A percentile compares a stretch with the other conserved stretches of the same genome.
These are phyloP conservation scores for Phaeosphaeriaceae sp. DNA, from an alignment of 2,329 filamentous ascomycete genomes.

Conservation along the genomic window DNA sequence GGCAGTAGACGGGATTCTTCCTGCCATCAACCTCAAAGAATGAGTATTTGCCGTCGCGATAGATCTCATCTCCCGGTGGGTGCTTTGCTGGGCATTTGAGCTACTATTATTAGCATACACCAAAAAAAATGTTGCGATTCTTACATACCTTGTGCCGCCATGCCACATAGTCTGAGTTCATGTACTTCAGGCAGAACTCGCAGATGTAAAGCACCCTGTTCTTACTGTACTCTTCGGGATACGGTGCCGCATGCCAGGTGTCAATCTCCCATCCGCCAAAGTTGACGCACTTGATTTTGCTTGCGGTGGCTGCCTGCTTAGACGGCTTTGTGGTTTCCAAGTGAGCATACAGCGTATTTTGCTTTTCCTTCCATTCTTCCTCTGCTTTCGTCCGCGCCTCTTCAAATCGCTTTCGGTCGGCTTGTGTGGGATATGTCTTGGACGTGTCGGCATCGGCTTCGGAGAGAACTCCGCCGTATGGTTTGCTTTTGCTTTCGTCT, in stretches of 20 bases:
- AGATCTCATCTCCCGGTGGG: conserved; percentile 96
- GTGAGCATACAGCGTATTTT: conserved; percentile 71
- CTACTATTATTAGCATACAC: conserved; percentile 37
- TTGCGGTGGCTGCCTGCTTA: conserved; percentile 84
- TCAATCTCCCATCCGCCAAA: conserved; percentile 98
- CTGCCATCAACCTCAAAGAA: conserved; percentile 98
- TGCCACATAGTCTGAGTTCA: conserved; percentile 98
- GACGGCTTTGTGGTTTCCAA: conserved; percentile 59
- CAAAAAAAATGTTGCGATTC: not conserved
- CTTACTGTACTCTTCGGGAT: conserved; percentile 96
- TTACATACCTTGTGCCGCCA: conserved; percentile 84
- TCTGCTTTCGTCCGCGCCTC: conserved; percentile 90
- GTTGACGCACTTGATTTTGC: conserved; percentile 98
- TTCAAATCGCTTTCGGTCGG: conserved; percentile 87
- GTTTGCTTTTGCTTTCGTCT: conserved; percentile 89
- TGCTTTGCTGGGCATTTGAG: conserved; percentile 94
- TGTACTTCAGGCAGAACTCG: conserved; percentile 99
- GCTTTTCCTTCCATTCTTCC: conserved; percentile 83
- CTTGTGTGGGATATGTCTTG: conserved; percentile 80
- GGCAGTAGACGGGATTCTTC: conserved; percentile 97
- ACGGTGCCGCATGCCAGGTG: conserved; percentile 98
- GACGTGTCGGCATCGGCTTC: conserved; percentile 91
- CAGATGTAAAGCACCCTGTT: conserved; percentile 98
- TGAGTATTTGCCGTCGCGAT: conserved; percentile 86
- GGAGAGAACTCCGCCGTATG: conserved; percentile 90